Conservation (phyloP, 148 eudicot genomes). For the Oxyria digyna region DNA sequence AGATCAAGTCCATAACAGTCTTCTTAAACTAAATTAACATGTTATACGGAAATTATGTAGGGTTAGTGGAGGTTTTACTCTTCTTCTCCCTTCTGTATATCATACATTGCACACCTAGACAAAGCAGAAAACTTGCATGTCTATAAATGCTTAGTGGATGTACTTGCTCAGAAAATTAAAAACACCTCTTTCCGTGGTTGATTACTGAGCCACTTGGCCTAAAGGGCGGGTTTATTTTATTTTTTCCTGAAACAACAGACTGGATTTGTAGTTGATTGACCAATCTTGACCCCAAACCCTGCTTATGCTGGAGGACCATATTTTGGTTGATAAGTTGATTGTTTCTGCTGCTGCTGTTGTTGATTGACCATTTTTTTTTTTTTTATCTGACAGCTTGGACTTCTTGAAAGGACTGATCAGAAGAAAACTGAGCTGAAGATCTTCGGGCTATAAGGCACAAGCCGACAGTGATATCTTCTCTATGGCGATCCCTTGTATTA, state of each 20-base stretch:
- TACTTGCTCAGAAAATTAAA: not conserved
- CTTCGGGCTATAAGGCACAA: not conserved
- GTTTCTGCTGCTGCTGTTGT: too few relatives aligned
- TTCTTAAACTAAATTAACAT: not conserved
- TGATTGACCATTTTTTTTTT: too few relatives aligned
- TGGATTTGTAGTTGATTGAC: too few relatives aligned
- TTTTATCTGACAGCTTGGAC: conserved; percentile 63
- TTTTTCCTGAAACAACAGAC: too few relatives aligned
- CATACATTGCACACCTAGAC: not conserved
- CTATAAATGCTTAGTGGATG: not conserved
- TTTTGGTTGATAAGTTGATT: too few relatives aligned
- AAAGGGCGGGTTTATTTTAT: too few relatives aligned
- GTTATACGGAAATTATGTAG: not conserved
- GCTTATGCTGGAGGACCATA: too few relatives aligned
- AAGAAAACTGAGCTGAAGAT: conserved; percentile 47
- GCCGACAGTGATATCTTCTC: not conserved
- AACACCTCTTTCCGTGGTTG: too few relatives aligned
- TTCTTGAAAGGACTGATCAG: conserved; percentile 83
- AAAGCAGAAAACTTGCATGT: not conserved
- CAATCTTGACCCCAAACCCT: too few relatives aligned
- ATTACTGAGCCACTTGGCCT: too few relatives aligned
- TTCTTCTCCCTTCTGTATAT: not conserved
- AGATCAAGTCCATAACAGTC: not conserved
- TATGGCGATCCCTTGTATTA: not conserved
- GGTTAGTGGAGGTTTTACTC: not conserved